Evolutionary conservation across 495 filamentous ascomycete species (phyloP).

Genomic region (Penicillium pancosmium): DNA sequence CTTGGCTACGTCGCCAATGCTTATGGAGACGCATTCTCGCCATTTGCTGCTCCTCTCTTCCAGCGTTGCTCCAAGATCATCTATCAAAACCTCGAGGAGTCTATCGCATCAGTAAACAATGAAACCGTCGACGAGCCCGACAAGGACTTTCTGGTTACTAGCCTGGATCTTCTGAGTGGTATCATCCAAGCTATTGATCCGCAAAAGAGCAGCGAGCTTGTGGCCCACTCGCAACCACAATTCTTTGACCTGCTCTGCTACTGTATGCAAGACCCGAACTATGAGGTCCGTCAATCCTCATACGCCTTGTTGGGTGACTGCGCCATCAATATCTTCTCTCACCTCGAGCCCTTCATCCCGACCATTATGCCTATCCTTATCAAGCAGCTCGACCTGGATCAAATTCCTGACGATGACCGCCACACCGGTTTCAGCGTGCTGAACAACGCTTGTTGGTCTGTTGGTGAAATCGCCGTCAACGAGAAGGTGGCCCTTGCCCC

Average conservation of each 20-base stretch:
- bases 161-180: conserved; percentile 89
- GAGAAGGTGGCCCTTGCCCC: conserved; percentile 79
- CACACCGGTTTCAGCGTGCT: conserved; percentile 83
- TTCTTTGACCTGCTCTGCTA: conserved; percentile 89
- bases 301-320: conserved; percentile 96
- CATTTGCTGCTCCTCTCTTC: conserved; percentile 83
- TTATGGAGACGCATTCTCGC: conserved; percentile 78
- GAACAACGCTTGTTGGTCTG: conserved; percentile 99
- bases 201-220: conserved; percentile 71
- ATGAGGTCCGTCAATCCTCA: conserved; percentile 94
- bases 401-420: conserved; percentile 71
- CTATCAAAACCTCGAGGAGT: conserved; percentile 82
- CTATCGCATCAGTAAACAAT: conserved; percentile 64
- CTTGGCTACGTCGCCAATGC: conserved; percentile 92
- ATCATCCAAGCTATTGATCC: conserved; percentile 90
- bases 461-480: conserved; percentile 89
- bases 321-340: conserved; percentile 89
- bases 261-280: conserved; percentile 90
- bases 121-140: conserved; percentile 77
- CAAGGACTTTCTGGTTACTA: conserved; percentile 97
- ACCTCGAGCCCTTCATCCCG: conserved; percentile 73
- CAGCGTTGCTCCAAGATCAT: conserved; percentile 86
- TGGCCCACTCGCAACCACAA: conserved; percentile 70
- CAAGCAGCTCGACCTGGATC: conserved; percentile 81
- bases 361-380: conserved; percentile 77